phyloP scores from a whole-genome alignment of 1,284 basidiomycete species.

The Neonothopanus nambi region DNA sequence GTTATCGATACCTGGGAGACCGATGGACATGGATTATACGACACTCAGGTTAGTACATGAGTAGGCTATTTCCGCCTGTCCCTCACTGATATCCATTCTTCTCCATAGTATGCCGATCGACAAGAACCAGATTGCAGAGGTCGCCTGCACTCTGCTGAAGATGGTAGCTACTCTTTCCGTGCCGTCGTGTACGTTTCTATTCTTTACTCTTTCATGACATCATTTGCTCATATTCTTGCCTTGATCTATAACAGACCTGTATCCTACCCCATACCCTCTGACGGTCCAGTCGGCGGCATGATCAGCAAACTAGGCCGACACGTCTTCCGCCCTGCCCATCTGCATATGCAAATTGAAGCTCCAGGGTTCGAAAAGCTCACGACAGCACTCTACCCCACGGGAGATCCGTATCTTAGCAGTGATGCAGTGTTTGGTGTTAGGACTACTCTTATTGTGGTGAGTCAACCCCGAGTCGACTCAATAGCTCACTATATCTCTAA shows the following conservation, averaged over 20 bases:
- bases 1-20: slow-evolving; percentile 87
- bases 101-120: slow-evolving; percentile 64
- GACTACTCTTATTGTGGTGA: slow-evolving; percentile 47
- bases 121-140: slow-evolving; percentile 77
- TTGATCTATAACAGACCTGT: slow-evolving; percentile 46
- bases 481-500: slow-evolving; percentile 11
- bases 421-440: slow-evolving; percentile 84
- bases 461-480: slow-evolving; percentile 12
- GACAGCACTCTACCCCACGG: slow-evolving; percentile 76
- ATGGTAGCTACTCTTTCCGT: slow-evolving; percentile 74
- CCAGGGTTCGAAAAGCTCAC: slow-evolving; percentile 72
- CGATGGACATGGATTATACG: slow-evolving; percentile 66
- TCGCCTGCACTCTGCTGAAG: slow-evolving; percentile 56
- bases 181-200: slow-evolving; percentile 55
- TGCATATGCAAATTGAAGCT: slow-evolving; percentile 72
- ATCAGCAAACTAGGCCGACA: slow-evolving; percentile 65
- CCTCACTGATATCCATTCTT: slow-evolving; percentile 37
- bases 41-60: slow-evolving; percentile 40
- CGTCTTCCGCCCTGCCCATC: slow-evolving; percentile 68
- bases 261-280: slow-evolving; percentile 79
- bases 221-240: background rate
- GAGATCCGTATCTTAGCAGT: slow-evolving; percentile 63
- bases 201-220: background rate
- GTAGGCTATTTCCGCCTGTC: background rate
- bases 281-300: slow-evolving; percentile 76